phyloP scores from a whole-genome alignment of 768 basidiomycete genomes.

The Suillus americanus region DNA sequence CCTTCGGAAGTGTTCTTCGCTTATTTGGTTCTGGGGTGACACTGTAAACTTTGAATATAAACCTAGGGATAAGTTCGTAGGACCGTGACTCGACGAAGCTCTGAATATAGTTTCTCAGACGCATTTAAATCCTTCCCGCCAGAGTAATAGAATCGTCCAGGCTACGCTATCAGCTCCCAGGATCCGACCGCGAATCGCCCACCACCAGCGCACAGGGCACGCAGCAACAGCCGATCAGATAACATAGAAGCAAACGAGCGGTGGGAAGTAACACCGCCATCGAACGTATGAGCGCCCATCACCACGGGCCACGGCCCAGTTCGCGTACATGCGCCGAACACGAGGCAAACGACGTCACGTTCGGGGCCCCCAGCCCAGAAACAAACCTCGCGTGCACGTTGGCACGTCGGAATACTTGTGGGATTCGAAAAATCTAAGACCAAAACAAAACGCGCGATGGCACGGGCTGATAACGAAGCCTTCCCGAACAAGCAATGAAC shows the following conservation, averaged over 20 bases:
- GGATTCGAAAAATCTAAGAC: not conserved
- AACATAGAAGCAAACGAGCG: not conserved
- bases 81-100: not conserved
- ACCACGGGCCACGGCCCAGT: slow-evolving; percentile 1
- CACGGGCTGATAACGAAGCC: slow-evolving; percentile 1
- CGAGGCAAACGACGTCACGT: slow-evolving; percentile 1
- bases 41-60: not conserved
- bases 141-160: not conserved
- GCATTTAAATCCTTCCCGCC: not conserved
- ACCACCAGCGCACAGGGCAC: not conserved
- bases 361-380: not conserved
- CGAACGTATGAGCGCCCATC: not conserved
- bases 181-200: slow-evolving; percentile 1
- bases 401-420: not conserved
- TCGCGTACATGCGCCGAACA: slow-evolving; percentile 6
- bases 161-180: not conserved
- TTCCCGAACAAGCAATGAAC: not conserved
- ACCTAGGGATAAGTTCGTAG: not conserved
- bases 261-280: slow-evolving; percentile 2
- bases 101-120: not conserved
- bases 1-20: not conserved
- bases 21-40: not conserved
- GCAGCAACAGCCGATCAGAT: not conserved
- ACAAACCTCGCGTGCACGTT: not conserved
- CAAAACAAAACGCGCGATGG: not conserved